phyloP scores from a whole-genome alignment of 2,329 filamentous ascomycete genomes.

The Tothia fuscella region DNA sequence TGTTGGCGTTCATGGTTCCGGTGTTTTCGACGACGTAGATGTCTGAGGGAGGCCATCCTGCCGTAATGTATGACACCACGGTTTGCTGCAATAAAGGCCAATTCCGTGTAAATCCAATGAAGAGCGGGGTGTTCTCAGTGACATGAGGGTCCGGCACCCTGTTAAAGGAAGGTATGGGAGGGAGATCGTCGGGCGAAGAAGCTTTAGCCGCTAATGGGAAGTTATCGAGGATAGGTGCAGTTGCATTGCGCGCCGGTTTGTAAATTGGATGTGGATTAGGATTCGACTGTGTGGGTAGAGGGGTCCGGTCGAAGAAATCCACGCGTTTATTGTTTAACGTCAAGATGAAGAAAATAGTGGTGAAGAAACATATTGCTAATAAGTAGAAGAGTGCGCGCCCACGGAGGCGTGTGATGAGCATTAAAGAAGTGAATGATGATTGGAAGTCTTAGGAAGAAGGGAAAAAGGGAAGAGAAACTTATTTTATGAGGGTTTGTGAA shows the following conservation, averaged over 20 bases:
- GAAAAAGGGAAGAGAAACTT: too few relatives aligned
- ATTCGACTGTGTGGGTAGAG: background rate
- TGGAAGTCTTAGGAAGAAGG: too few relatives aligned
- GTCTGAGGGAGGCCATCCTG: slow-evolving; percentile 45
- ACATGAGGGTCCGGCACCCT: slow-evolving; percentile 2
- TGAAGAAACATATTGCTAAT: background rate
- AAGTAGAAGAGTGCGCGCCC: background rate
- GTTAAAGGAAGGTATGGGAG: slow-evolving; percentile 7
- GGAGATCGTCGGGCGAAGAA: background rate
- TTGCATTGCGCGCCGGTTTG: background rate
- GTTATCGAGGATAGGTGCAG: slow-evolving; percentile 7
- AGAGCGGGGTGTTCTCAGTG: slow-evolving; percentile 32
- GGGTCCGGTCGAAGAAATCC: background rate
- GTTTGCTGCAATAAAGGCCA: slow-evolving; percentile 44
- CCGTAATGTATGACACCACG: slow-evolving; percentile 45
- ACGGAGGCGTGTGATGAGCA: background rate
- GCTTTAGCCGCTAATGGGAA: slow-evolving; percentile 7
- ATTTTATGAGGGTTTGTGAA: too few relatives aligned
- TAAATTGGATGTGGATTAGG: slow-evolving; percentile 1
- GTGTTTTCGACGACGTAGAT: slow-evolving; percentile 51
- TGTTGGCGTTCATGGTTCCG: slow-evolving; percentile 42
- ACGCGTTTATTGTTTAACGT: background rate
- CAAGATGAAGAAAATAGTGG: background rate
- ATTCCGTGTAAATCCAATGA: slow-evolving; percentile 47
- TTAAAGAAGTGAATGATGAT: too few relatives aligned